These are phyloP conservation scores for Malus hybrid DNA, from an alignment of 331 rosid species.

Conservation along the genomic window DNA sequence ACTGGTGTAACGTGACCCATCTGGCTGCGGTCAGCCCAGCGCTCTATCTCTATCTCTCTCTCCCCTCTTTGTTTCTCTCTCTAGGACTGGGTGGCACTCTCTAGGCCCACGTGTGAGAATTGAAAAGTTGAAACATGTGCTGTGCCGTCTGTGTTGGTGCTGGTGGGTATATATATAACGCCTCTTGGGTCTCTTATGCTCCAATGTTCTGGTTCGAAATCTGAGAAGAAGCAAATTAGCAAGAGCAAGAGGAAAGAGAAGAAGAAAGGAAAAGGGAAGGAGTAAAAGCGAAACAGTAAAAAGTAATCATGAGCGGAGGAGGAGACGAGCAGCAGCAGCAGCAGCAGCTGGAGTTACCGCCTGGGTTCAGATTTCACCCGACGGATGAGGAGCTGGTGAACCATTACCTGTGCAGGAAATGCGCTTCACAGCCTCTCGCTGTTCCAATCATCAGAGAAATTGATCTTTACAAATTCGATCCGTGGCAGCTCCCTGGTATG, in stretches of 20 bases:
- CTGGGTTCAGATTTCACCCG: slow-evolving; percentile 94
- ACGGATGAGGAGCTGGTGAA: slow-evolving; percentile 84
- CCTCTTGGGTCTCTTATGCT: not conserved
- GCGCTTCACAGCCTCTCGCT: slow-evolving; percentile 53
- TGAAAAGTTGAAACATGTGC: not conserved
- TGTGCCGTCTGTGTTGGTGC: too few relatives aligned
- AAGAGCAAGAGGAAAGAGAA: not conserved
- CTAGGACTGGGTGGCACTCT: not conserved
- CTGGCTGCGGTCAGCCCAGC: not conserved
- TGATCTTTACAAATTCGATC: slow-evolving; percentile 81
- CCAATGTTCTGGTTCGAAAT: not conserved
- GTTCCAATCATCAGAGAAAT: slow-evolving; percentile 80
- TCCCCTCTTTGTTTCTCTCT: not conserved
- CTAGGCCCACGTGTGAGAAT: not conserved
- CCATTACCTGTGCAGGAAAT: slow-evolving; percentile 66
- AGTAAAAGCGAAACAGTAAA: not conserved
- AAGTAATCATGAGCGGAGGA: slow-evolving; percentile 19
- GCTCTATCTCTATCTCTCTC: not conserved
- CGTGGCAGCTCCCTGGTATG: slow-evolving; percentile 90
- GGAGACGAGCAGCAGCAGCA: not conserved
- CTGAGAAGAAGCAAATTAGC: not conserved
- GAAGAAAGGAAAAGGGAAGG: not conserved
- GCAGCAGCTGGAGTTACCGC: slow-evolving; percentile 47
- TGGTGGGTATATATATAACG: not conserved
- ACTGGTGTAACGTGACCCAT: not conserved